Base-by-base conservation (phyloP, 2,329 filamentous ascomycete genomes). In the Ophiostoma himal-ulmi region DNA sequence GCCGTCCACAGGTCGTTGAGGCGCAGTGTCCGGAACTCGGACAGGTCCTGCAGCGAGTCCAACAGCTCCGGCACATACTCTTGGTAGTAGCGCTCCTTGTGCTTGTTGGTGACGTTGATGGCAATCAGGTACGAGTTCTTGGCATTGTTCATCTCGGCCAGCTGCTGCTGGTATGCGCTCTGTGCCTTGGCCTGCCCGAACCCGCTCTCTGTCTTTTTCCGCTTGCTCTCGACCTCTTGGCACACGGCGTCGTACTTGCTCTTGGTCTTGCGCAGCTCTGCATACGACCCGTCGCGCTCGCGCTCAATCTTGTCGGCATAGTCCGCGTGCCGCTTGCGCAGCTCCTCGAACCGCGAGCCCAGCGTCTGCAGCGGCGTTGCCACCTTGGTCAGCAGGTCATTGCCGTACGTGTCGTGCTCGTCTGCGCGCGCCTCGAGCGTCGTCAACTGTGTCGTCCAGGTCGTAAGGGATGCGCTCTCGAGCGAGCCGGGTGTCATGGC, bases 61-160 rank as follows among this genome's bases (percentile, higher is more conserved):
- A 99, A 85, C 71, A 98, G 82, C 77, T 98, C 95, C 10, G 95
- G 95, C 26, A 99, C 86, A 79, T 98, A 98, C 79, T 97, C 93
- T 78, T 98, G 91, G 77, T 97, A 99, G 82, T 98, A 98, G 77
- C 90, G 92, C 78, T 97, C 93, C 82, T 98, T 99, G 77, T 97
- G 90, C 82, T 95, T 96, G 81, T 99, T 99, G 44, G 94, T 96
- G 71, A 98, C 92, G 78, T 96, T 96, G 82, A 99, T 97, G 72
- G 89, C 87, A 76, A 99, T 97, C 72, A 99, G 83, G 78, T 99
- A 99, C n/a, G 91, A 93, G 79, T 99, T 99, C 84, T 99, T 99
- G 79, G 91, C 86, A 78, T 99, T 99, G 81, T 95, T 92, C 95
- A 98, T 98, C 75, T 99, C 95, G 72, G 89, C 82, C 72, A 96